These are phyloP conservation scores for Rhododendron molle DNA, from an alignment of 148 eudicot species.

Conservation along the genomic window DNA sequence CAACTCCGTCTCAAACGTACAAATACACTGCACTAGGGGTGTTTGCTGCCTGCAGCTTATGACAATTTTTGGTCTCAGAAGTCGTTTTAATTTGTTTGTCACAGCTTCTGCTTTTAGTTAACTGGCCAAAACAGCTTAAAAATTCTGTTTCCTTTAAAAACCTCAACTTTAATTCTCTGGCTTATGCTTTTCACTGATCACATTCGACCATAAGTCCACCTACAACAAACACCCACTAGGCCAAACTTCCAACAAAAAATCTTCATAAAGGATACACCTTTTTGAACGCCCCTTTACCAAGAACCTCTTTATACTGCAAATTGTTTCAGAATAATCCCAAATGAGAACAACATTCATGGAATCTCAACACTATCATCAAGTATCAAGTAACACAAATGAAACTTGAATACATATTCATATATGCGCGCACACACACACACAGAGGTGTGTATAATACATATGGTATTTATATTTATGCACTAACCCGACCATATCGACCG, in stretches of 20 bases:
- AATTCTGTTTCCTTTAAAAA: not conserved
- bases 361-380: not conserved
- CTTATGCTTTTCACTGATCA: not conserved
- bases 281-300: constrained; percentile 97
- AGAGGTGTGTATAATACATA: not conserved
- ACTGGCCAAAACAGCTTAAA: not conserved
- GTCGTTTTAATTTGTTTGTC: not conserved
- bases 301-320: constrained; percentile 74
- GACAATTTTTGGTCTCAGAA: not conserved
- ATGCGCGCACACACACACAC: not conserved
- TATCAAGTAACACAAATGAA: not conserved
- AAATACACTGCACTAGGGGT: not conserved
- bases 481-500: constrained; percentile 90
- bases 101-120: not conserved
- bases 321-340: constrained; percentile 12
- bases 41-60: not conserved
- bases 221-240: not conserved
- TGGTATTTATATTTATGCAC: not conserved
- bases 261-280: constrained; percentile 81
- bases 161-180: not conserved
- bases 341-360: constrained; percentile 8
- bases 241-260: not conserved
- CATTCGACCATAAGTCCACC: not conserved
- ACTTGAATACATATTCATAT: not conserved
- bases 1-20: not conserved